Conservation (phyloP, 2,329 filamentous ascomycete genomes). For the Drechslera avenae region DNA sequence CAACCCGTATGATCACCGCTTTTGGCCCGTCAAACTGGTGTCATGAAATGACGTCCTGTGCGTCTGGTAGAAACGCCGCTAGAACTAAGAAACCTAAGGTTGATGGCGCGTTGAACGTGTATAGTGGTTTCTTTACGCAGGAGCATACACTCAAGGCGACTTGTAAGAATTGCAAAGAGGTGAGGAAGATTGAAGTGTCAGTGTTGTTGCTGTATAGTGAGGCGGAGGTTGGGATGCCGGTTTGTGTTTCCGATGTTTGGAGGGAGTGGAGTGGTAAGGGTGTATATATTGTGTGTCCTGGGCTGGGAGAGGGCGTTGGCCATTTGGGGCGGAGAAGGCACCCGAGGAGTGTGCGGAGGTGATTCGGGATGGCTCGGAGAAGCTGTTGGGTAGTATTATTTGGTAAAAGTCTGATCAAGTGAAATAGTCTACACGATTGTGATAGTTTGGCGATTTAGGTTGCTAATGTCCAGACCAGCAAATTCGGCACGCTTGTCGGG, state of each 20-base stretch:
- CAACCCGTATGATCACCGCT: conserved; percentile 57
- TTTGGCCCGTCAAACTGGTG: conserved; percentile 52
- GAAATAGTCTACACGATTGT: not conserved
- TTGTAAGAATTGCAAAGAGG: conserved; percentile 63
- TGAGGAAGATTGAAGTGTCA: conserved; percentile 54
- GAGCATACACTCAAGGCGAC: conserved; percentile 53
- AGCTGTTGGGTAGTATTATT: not conserved
- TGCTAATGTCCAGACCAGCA: no score
- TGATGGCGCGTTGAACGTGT: conserved; percentile 48
- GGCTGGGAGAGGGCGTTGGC: conserved; percentile 55
- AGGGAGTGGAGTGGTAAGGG: conserved; percentile 50
- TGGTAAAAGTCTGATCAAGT: no score
- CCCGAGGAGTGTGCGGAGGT: conserved; percentile 54
- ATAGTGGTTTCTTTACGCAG: conserved; percentile 52
- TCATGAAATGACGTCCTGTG: conserved; percentile 42
- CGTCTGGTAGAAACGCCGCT: conserved; percentile 32
- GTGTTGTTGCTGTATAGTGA: conserved; percentile 59
- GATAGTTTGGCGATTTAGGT: not conserved
- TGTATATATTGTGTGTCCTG: conserved; percentile 57
- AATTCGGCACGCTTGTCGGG: no score
- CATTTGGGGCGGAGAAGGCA: conserved; percentile 61
- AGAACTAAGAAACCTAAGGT: conserved; percentile 21
- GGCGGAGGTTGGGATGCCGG: conserved; percentile 54
- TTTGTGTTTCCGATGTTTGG: conserved; percentile 60
- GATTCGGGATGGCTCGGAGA: conserved; percentile 38